Base-by-base conservation (phyloP, 2,329 filamentous ascomycete genomes). In the Ampelomyces quisqualis region DNA sequence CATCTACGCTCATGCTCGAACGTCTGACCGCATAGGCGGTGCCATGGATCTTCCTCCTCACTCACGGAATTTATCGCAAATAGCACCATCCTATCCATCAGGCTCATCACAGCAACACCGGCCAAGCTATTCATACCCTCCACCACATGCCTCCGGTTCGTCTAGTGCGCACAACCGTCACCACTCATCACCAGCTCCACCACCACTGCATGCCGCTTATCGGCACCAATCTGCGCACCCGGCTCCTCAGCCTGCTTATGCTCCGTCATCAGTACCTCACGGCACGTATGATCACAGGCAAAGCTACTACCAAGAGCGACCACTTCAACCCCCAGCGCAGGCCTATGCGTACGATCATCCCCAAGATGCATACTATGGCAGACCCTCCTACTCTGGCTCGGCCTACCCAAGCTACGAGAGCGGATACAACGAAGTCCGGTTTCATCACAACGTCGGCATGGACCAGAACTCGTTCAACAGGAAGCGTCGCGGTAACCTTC, bases 401-500 rank as follows among this genome's bases (percentile, higher is more conserved):
- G 32, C 41, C 11, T 43, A 48, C 10, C 40, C 44, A 10, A 37
- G 40, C 11, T 62, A 64, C 29, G 53, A 60, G 6, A 39, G 42
- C 7, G 20, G 40, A 5, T 58, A 60, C 27, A 43, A 53, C 22
- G 55, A 59, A 26, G 60, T 61, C 34, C 55, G 53, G 14, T 67
- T 66, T 40, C 64, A 67, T 28, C 51, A 57, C 19, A 45, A 56
- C 13, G 39, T 62, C 7, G 56, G 55, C 14, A 43, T 58, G 8
- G 60, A 65, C 23, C 57, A 58, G n/a, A 58, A 52, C 22, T 45
- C 49, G 1, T 65, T 63, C 47, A 64, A 78, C 44, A 55, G 77
- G 57, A 73, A 76, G 64, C 77, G 89, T 37, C 78, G 90, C 26
- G 90, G 90, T 1, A 95, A 95, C 60, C 75, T 95, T 3, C 90